These are phyloP conservation scores for Alopecurus myosuroides DNA, from an alignment of 176 grass and related monocot species.

Conservation along the genomic window DNA sequence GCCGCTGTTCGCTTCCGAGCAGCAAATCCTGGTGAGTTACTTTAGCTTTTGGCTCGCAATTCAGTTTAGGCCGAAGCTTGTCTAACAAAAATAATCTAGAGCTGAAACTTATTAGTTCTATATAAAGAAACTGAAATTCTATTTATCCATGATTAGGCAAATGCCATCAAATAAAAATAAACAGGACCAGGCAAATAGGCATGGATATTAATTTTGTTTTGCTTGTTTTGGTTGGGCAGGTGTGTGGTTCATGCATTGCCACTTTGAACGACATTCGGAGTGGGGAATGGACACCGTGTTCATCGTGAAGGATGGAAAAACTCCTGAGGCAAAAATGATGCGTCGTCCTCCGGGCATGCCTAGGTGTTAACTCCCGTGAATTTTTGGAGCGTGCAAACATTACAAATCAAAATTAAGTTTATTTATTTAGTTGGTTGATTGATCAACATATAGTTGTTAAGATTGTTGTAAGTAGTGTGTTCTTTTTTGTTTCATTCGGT, in stretches of 20 bases:
- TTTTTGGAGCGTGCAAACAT: neutral
- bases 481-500: neutral
- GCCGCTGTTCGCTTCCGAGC: constrained; percentile 36
- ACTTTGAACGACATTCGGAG: constrained; percentile 50
- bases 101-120: neutral
- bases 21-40: constrained; percentile 25
- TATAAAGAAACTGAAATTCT: too few relatives aligned
- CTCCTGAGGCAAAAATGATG: constrained; percentile 19
- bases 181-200: neutral
- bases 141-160: neutral
- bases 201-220: neutral
- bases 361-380: constrained; percentile 17
- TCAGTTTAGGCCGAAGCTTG: neutral
- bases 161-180: neutral
- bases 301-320: constrained; percentile 62
- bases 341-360: constrained; percentile 41
- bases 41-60: neutral
- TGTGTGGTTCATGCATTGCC: constrained; percentile 85
- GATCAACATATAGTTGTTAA: neutral
- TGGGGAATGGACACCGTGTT: constrained; percentile 79
- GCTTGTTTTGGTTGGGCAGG: neutral
- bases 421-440: neutral
- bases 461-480: neutral
- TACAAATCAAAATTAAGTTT: neutral
- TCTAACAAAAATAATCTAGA: neutral